Evolutionary conservation across 495 filamentous ascomycete genomes (phyloP).

Genomic region (Elaphomyces granulatus): DNA sequence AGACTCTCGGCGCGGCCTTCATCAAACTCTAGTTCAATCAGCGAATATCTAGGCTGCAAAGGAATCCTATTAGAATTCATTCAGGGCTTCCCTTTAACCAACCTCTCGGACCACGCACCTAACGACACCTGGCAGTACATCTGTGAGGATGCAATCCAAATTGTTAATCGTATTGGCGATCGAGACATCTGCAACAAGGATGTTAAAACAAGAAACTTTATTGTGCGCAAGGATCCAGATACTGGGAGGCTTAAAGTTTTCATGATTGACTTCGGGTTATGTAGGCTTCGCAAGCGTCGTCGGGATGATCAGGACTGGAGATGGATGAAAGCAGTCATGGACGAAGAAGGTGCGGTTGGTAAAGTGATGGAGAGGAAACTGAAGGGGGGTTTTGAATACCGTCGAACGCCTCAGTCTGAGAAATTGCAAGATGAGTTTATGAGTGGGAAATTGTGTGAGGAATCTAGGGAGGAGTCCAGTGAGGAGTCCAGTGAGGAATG

Average conservation of each 20-base stretch:
- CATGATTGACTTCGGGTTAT: conserved; percentile 22
- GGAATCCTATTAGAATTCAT: conserved; percentile 16
- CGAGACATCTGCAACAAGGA: conserved; percentile 16
- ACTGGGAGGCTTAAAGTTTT: conserved; percentile 7
- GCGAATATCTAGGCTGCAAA: conserved; percentile 7
- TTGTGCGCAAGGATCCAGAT: conserved; percentile 7
- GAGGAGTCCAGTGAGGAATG: too few relatives aligned
- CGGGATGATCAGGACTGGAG: conserved; percentile 12
- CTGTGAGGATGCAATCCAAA: conserved; percentile 15
- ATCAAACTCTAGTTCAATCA: neutral
- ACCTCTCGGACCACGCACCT: conserved; percentile 9
- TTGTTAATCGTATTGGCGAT: conserved; percentile 11
- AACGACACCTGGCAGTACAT: conserved; percentile 13
- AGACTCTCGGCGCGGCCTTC: neutral
- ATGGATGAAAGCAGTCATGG: conserved; percentile 10
- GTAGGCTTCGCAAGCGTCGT: conserved; percentile 13
- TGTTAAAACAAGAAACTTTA: conserved; percentile 16
- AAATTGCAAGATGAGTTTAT: conserved; percentile 7
- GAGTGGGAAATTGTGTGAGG: neutral
- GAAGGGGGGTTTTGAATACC: conserved; percentile 11
- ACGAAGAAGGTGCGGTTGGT: conserved; percentile 18
- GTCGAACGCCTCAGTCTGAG: conserved; percentile 8
- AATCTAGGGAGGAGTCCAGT: neutral
- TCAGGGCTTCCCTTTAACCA: conserved; percentile 13
- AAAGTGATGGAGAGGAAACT: conserved; percentile 11